Percentiles rank a stretch among this genome's conserved stretches.
Evolutionary conservation across 305 asterid genomes (phyloP).

Genomic region (Fraxinus baroniana): DNA sequence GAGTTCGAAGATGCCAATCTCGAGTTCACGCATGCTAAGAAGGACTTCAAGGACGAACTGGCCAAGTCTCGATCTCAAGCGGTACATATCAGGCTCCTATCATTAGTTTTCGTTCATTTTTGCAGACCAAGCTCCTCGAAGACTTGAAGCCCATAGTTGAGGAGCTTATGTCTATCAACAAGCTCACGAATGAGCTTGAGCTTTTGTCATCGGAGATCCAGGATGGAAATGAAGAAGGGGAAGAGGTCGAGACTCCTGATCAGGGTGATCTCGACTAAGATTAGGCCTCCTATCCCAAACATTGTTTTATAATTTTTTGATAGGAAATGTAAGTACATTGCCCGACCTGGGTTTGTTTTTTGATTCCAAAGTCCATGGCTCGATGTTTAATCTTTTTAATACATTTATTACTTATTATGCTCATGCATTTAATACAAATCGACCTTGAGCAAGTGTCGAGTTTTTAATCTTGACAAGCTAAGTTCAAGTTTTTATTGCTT

Average conservation of each 20-base stretch:
- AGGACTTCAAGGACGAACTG: background rate
- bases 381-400: too few species aligned
- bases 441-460: too few species aligned
- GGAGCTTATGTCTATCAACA: background rate
- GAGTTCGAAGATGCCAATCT: background rate
- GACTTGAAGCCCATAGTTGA: background rate
- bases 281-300: too few species aligned
- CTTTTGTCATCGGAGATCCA: background rate
- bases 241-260: background rate
- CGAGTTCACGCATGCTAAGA: background rate
- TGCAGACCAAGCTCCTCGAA: background rate
- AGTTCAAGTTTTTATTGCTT: too few species aligned
- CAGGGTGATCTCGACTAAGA: background rate
- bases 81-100: background rate
- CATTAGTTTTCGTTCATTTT: too few species aligned
- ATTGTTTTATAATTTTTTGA: too few species aligned
- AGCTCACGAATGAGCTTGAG: background rate
- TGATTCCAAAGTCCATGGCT: too few species aligned
- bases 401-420: too few species aligned
- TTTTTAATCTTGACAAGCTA: too few species aligned
- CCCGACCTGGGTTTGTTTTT: too few species aligned
- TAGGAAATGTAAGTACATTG: too few species aligned
- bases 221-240: background rate
- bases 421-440: too few species aligned
- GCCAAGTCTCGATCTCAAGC: background rate